Conservation (phyloP, 495 filamentous ascomycete species). For the Xylaria telfairii region DNA sequence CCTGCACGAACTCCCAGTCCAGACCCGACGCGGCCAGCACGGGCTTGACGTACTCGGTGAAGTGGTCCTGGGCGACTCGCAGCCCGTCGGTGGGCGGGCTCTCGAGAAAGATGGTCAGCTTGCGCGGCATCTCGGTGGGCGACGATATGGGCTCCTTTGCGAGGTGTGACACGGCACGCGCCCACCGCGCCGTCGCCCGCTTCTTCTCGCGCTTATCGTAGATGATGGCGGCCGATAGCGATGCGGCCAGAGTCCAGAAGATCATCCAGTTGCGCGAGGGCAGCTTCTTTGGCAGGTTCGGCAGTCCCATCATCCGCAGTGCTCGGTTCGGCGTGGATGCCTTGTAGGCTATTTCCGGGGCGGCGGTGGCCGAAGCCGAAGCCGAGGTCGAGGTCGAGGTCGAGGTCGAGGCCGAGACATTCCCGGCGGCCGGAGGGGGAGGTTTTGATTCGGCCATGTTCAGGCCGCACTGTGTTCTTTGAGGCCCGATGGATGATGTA, state of each 20-base stretch:
- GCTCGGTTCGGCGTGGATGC: constrained; percentile 67
- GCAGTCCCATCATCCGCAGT: constrained; percentile 80
- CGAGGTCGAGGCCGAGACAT: no score
- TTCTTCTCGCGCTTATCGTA: constrained; percentile 93
- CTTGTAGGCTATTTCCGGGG: constrained; percentile 44
- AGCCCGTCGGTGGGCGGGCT: constrained; percentile 87
- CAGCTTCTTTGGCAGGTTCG: constrained; percentile 79
- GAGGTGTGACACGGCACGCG: constrained; percentile 83
- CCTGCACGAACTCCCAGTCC: constrained; percentile 96
- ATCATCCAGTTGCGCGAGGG: constrained; percentile 98
- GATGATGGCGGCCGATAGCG: constrained; percentile 76
- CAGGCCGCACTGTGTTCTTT: not conserved
- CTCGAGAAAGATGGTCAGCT: constrained; percentile 83
- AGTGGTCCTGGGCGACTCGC: constrained; percentile 84
- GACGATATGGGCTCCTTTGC: constrained; percentile 74
- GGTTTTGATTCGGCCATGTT: constrained; percentile 28
- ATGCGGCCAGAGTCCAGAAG: constrained; percentile 79
- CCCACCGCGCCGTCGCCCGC: constrained; percentile 83
- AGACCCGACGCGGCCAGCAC: constrained; percentile 86
- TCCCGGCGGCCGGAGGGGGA: constrained; percentile 13
- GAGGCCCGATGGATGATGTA: not conserved
- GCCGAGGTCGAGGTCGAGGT: no score
- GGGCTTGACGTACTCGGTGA: constrained; percentile 94
- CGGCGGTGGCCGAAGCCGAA: no score
- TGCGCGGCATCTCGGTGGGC: constrained; percentile 74